phyloP scores from a whole-genome alignment of 257 asterid species.

The Rubia yunnanensis region DNA sequence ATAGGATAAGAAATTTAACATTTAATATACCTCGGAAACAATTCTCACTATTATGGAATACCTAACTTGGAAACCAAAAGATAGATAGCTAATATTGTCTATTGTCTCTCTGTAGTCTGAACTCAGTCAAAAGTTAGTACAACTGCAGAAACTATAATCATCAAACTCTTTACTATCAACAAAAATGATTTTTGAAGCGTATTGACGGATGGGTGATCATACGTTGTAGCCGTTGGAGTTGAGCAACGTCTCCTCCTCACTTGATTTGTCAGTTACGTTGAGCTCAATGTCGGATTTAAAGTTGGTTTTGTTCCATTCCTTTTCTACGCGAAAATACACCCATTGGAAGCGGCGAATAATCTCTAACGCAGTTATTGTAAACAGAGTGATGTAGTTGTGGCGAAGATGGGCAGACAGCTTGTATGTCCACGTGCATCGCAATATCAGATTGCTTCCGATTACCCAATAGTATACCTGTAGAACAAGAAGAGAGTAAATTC shows the following conservation, averaged over 20 bases:
- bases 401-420: constrained; percentile 98
- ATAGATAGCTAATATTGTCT: neutral
- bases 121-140: neutral
- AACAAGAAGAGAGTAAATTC: neutral
- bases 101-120: neutral
- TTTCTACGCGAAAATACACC: constrained; percentile 90
- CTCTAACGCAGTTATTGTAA: constrained; percentile 67
- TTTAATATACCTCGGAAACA: neutral
- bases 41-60: neutral
- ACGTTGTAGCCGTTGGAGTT: constrained; percentile 51
- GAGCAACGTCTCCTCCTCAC: constrained; percentile 64
- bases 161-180: constrained; percentile 5
- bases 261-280: constrained; percentile 40
- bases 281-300: constrained; percentile 43
- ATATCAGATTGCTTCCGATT: constrained; percentile 72
- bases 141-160: neutral
- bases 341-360: constrained; percentile 90
- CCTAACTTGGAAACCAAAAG: neutral
- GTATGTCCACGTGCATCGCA: constrained; percentile 96
- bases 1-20: neutral
- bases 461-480: constrained; percentile 84
- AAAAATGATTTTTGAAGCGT: constrained; percentile 1
- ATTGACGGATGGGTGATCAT: constrained; percentile 7
- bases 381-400: constrained; percentile 67
- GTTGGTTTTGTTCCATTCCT: constrained; percentile 73